Evolutionary conservation across 169 alveolate species (phyloP).

Genomic region (Eimeria acervulina): DNA sequence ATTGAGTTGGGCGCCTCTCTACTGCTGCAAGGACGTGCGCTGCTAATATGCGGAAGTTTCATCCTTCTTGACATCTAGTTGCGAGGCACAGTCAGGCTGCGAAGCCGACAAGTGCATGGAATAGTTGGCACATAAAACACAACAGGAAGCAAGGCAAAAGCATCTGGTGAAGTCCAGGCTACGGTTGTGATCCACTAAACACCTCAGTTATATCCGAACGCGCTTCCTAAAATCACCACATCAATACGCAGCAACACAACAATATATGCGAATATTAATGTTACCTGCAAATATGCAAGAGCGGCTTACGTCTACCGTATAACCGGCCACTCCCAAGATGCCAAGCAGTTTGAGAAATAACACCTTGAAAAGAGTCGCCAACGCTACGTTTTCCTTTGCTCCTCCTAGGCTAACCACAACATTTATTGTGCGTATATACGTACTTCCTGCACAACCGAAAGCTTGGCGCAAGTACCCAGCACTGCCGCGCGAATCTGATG

Average conservation of each 20-base stretch:
- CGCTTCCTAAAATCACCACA: background rate
- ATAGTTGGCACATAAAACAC: background rate
- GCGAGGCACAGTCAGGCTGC: background rate
- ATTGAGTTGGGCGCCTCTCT: background rate
- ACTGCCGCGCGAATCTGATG: background rate
- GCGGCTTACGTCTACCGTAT: background rate
- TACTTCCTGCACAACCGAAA: background rate
- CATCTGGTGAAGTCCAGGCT: background rate
- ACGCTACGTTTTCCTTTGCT: no score
- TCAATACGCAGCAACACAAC: background rate
- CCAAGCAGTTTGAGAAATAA: no score
- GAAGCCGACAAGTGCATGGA: background rate
- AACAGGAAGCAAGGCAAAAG: background rate
- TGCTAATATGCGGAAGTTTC: background rate
- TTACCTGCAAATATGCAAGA: background rate
- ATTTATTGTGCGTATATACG: no score
- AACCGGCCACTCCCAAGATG: background rate
- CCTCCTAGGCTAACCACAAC: no score
- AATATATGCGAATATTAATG: background rate
- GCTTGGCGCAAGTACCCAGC: background rate
- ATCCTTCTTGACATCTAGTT: no score
- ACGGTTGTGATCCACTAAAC: background rate
- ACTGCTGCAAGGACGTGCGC: background rate
- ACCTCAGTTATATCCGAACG: background rate
- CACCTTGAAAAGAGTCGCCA: no score